A percentile compares a stretch with the other conserved stretches of the same genome.
Evolutionary conservation across 2,329 filamentous ascomycete species (phyloP).

Genomic region (Cercospora berteroae): DNA sequence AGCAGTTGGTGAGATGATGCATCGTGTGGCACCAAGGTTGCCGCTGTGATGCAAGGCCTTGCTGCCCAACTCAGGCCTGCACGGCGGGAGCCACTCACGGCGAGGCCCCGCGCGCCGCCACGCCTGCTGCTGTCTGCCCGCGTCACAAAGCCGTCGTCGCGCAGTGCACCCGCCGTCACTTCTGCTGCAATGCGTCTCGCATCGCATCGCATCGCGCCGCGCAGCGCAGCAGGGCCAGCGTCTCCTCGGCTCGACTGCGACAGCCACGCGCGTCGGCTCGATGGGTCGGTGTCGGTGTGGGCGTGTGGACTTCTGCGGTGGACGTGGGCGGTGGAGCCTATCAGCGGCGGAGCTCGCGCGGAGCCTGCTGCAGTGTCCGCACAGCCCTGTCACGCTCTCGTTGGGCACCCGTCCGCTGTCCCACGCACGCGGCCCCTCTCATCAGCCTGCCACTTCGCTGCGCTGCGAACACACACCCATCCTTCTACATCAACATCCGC

Average conservation of each 20-base stretch:
- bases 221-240: not conserved
- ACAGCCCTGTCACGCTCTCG: not conserved
- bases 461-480: not conserved
- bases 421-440: not conserved
- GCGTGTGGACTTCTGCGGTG: slow-evolving; percentile 2
- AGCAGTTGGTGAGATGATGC: not conserved
- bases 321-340: slow-evolving; percentile 14
- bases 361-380: slow-evolving; percentile 10
- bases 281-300: not conserved
- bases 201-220: not conserved
- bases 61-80: slow-evolving; percentile 15
- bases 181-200: not conserved
- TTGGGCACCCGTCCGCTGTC: slow-evolving; percentile 3
- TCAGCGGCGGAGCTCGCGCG: slow-evolving; percentile 9
- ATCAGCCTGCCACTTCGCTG: not conserved
- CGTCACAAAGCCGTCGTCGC: slow-evolving; percentile 6
- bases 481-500: not conserved
- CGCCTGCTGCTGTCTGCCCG: not conserved
- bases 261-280: not conserved
- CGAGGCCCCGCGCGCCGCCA: not conserved
- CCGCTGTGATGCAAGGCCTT: slow-evolving; percentile 11
- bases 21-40: slow-evolving; percentile 19
- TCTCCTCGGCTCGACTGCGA: not conserved
- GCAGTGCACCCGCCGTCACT: not conserved
- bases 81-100: slow-evolving; percentile 9